phyloP scores from a whole-genome alignment of 768 basidiomycete species.

The Collybiopsis luxurians region DNA sequence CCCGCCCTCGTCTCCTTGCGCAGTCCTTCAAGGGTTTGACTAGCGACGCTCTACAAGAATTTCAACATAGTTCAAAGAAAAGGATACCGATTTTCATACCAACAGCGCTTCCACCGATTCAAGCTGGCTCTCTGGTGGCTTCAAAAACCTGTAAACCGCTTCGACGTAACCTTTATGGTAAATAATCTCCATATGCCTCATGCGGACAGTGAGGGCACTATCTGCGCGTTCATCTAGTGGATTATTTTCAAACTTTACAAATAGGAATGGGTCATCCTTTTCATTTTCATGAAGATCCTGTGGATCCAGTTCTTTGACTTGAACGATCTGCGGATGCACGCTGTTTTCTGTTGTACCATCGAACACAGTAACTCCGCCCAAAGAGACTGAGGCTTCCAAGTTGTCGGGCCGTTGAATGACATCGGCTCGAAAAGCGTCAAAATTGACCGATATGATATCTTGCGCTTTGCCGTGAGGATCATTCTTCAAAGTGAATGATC shows the following conservation, averaged over 20 bases:
- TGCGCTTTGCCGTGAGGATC: slow-evolving; percentile 61
- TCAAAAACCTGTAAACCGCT: slow-evolving; percentile 87
- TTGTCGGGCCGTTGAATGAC: slow-evolving; percentile 84
- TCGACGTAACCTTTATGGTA: slow-evolving; percentile 95
- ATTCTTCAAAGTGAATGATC: slow-evolving; percentile 79
- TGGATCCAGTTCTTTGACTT: slow-evolving; percentile 41
- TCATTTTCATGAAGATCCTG: slow-evolving; percentile 13
- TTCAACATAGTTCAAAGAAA: slow-evolving; percentile 8
- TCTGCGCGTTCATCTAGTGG: slow-evolving; percentile 92
- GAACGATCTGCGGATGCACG: slow-evolving; percentile 87
- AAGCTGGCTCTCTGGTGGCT: slow-evolving; percentile 89
- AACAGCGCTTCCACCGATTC: slow-evolving; percentile 94
- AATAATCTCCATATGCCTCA: slow-evolving; percentile 96
- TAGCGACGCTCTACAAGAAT: slow-evolving; percentile 72
- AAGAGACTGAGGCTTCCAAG: slow-evolving; percentile 79
- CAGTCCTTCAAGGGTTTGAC: slow-evolving; percentile 88
- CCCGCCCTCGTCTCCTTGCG: slow-evolving; percentile 93
- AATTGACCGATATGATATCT: slow-evolving; percentile 85
- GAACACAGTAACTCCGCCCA: slow-evolving; percentile 84
- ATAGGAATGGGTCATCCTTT: slow-evolving; percentile 71
- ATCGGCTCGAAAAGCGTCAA: slow-evolving; percentile 83
- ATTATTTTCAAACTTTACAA: slow-evolving; percentile 86
- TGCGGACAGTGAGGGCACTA: slow-evolving; percentile 80
- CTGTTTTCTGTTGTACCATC: slow-evolving; percentile 86
- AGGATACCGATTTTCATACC: slow-evolving; percentile 38